Evolutionary conservation across 2,329 filamentous ascomycete species (phyloP).

Genomic region (Aspergillus chevalieri): DNA sequence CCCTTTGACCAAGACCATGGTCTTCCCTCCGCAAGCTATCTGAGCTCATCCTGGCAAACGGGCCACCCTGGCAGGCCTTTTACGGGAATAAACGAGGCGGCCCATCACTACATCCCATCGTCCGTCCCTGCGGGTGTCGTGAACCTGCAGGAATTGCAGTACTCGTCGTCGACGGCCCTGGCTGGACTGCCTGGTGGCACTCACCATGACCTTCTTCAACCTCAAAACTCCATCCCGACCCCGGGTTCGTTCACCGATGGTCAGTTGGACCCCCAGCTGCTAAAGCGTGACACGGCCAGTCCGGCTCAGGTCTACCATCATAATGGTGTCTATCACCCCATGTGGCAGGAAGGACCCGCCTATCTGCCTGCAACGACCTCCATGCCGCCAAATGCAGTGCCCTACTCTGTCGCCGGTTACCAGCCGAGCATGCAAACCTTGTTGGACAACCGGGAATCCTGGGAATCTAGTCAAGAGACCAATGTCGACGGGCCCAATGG

Average conservation of each 20-base stretch:
- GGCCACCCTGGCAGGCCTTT: slow-evolving; percentile 47
- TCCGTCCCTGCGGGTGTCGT: slow-evolving; percentile 38
- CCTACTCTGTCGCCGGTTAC: slow-evolving; percentile 9
- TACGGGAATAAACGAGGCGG: slow-evolving; percentile 43
- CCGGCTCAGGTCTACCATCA: slow-evolving; percentile 12
- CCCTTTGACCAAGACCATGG: slow-evolving; percentile 27
- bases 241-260: slow-evolving; percentile 19
- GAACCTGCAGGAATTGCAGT: slow-evolving; percentile 23
- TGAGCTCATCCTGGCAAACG: slow-evolving; percentile 47
- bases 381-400: slow-evolving; percentile 9
- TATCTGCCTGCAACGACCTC: slow-evolving; percentile 14
- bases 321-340: slow-evolving; percentile 10
- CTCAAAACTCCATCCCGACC: slow-evolving; percentile 20
- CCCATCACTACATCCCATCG: slow-evolving; percentile 49
- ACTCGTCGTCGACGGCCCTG: slow-evolving; percentile 29
- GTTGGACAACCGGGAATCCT: slow-evolving; percentile 29
- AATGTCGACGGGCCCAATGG: slow-evolving; percentile 30
- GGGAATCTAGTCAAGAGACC: slow-evolving; percentile 33
- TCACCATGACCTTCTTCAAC: slow-evolving; percentile 40
- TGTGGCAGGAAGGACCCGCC: slow-evolving; percentile 19
- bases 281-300: slow-evolving; percentile 19
- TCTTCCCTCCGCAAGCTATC: slow-evolving; percentile 21
- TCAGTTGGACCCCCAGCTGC: slow-evolving; percentile 39
- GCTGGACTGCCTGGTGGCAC: slow-evolving; percentile 38
- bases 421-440: slow-evolving; percentile 26